phyloP scores from a whole-genome alignment of 768 basidiomycete species.

The Kockovaella imperatae region DNA sequence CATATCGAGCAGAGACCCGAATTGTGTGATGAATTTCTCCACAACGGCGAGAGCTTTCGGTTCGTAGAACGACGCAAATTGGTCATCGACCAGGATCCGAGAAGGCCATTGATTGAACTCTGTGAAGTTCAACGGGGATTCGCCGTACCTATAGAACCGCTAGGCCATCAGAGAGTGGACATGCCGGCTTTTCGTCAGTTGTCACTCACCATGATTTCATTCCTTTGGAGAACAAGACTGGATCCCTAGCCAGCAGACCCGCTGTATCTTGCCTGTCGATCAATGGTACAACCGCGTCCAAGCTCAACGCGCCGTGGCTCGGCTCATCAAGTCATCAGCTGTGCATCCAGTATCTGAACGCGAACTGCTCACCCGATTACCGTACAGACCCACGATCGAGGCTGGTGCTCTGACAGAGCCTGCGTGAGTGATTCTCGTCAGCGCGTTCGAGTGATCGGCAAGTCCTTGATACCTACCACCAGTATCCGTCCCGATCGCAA shows the following conservation, averaged over 20 bases:
- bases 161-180: not conserved
- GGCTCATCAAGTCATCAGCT: constrained; percentile 11
- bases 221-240: not conserved
- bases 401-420: constrained; percentile 4
- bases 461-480: constrained; percentile 6
- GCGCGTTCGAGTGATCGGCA: not conserved
- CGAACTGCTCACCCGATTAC: constrained; percentile 10
- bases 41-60: constrained; percentile 13
- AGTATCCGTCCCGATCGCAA: constrained; percentile 37
- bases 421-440: not conserved
- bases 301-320: constrained; percentile 17
- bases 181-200: not conserved
- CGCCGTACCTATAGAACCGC: constrained; percentile 22
- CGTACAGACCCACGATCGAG: constrained; percentile 13
- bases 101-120: constrained; percentile 18
- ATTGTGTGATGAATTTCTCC: constrained; percentile 7
- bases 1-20: not conserved
- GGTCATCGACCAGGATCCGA: constrained; percentile 13
- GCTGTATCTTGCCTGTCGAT: constrained; percentile 21
- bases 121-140: constrained; percentile 16
- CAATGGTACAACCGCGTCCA: constrained; percentile 26
- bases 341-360: not conserved
- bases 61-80: constrained; percentile 11
- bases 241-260: constrained; percentile 27
- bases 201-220: constrained; percentile 3